phyloP scores from a whole-genome alignment of 1,139 yeast genomes.

The Kodamaea alishanica region DNA sequence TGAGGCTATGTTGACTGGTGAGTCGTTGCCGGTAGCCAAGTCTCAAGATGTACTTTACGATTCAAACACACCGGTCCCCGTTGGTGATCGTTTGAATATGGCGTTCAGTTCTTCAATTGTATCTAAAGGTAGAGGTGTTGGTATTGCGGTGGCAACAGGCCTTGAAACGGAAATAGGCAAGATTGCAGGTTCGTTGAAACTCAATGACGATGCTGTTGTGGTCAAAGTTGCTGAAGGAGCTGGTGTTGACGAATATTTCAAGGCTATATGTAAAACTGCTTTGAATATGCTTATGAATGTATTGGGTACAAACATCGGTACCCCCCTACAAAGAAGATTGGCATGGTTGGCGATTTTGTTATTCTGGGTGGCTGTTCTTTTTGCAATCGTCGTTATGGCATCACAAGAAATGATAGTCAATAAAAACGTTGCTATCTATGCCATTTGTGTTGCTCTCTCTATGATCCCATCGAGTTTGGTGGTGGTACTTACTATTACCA shows the following conservation, averaged over 20 bases:
- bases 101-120: conserved; percentile 70
- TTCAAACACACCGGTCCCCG: conserved; percentile 45
- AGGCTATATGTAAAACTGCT: conserved; percentile 15
- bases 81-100: conserved; percentile 75
- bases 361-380: conserved; percentile 67
- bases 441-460: conserved; percentile 76
- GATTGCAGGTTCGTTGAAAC: conserved; percentile 63
- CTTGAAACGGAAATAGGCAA: conserved; percentile 72
- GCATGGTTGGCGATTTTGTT: conserved; percentile 68
- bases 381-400: conserved; percentile 79
- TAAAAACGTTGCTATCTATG: conserved; percentile 74
- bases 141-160: conserved; percentile 66
- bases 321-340: conserved; percentile 67
- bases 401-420: conserved; percentile 66
- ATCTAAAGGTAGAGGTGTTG: conserved; percentile 73
- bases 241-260: conserved; percentile 13
- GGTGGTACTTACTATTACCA: conserved; percentile 77
- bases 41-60: conserved; percentile 42
- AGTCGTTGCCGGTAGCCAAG: conserved; percentile 71
- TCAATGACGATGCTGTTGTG: conserved; percentile 21
- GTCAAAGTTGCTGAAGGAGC: conserved; percentile 22
- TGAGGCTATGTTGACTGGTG: conserved; percentile 79
- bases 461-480: conserved; percentile 83
- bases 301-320: conserved; percentile 72
- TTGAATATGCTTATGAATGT: conserved; percentile 54